Conservation (phyloP, 2,329 filamentous ascomycete genomes). For the Exophiala mesophila region DNA sequence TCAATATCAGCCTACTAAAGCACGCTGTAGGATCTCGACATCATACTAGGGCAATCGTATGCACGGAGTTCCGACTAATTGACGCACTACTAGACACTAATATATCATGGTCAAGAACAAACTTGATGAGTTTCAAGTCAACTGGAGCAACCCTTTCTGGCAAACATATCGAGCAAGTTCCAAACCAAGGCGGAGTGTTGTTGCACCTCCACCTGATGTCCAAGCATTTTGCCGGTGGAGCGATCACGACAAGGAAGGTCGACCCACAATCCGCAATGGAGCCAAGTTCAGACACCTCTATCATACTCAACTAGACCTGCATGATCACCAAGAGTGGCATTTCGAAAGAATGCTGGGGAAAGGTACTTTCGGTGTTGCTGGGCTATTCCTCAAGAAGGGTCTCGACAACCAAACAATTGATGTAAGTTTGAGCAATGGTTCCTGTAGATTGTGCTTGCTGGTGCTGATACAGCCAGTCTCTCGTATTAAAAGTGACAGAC, state of each 20-base stretch:
- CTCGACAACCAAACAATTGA: conserved; percentile 7
- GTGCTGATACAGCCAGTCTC: not conserved
- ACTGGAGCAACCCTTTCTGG: conserved; percentile 3
- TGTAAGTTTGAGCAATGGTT: conserved; percentile 1
- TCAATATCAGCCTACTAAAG: too few relatives aligned
- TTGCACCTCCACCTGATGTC: conserved; percentile 2
- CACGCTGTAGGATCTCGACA: too few relatives aligned
- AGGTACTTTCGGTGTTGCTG: conserved; percentile 18
- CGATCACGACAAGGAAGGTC: conserved; percentile 2
- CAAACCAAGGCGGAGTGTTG: not conserved
- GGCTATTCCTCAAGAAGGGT: conserved; percentile 13
- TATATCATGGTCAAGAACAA: not conserved
- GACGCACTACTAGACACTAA: too few relatives aligned
- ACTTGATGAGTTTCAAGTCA: conserved; percentile 7
- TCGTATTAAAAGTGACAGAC: conserved; percentile 7
- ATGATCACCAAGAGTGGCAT: conserved; percentile 16
- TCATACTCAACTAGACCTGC: conserved; percentile 4
- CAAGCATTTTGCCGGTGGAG: conserved; percentile 12
- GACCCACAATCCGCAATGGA: conserved; percentile 3
- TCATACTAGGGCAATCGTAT: too few relatives aligned
- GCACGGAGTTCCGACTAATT: too few relatives aligned
- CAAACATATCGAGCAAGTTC: conserved; percentile 2
- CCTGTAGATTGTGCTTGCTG: not conserved
- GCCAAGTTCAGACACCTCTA: conserved; percentile 14
- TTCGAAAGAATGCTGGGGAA: conserved; percentile 16